Conservation (phyloP, 768 basidiomycete species). For the Tulasnella sp. region DNA sequence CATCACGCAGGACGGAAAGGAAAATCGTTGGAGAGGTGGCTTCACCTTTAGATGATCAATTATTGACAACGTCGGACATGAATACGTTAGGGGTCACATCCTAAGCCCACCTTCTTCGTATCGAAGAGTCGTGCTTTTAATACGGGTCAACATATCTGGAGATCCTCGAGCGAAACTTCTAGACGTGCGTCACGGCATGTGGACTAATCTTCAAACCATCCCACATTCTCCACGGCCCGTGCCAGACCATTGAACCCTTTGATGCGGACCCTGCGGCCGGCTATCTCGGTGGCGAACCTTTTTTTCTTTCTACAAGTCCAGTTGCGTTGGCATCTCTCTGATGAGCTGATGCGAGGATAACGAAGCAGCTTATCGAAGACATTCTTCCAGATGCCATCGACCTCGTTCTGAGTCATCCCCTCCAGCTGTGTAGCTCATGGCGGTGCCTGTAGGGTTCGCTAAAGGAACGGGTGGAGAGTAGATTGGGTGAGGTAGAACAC, state of each 20-base stretch:
- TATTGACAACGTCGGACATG: no score
- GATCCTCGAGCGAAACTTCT: no score
- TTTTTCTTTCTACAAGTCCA: background rate
- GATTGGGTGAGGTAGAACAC: constrained; percentile 66
- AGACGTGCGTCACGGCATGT: no score
- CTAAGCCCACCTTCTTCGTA: no score
- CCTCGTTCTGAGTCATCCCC: constrained; percentile 25
- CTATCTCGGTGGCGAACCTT: constrained; percentile 76
- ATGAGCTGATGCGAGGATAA: background rate
- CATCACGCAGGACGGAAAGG: no score
- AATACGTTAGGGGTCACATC: no score
- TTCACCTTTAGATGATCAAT: no score
- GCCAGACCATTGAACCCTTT: constrained; percentile 56
- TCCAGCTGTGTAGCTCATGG: no score
- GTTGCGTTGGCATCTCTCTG: background rate
- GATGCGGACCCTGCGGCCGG: constrained; percentile 59
- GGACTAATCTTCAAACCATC: constrained; percentile 65
- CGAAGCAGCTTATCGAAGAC: constrained; percentile 44
- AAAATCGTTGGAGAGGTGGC: no score
- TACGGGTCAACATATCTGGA: no score
- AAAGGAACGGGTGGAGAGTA: constrained; percentile 32
- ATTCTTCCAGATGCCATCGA: constrained; percentile 73
- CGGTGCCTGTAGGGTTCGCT: no score
- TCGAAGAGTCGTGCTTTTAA: no score
- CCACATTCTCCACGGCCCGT: constrained; percentile 59